Evolutionary conservation across 768 basidiomycete genomes (phyloP), one percentile per base, ranked within the genome.

Genomic region (Leucosporidium creatinivorum): DNA sequence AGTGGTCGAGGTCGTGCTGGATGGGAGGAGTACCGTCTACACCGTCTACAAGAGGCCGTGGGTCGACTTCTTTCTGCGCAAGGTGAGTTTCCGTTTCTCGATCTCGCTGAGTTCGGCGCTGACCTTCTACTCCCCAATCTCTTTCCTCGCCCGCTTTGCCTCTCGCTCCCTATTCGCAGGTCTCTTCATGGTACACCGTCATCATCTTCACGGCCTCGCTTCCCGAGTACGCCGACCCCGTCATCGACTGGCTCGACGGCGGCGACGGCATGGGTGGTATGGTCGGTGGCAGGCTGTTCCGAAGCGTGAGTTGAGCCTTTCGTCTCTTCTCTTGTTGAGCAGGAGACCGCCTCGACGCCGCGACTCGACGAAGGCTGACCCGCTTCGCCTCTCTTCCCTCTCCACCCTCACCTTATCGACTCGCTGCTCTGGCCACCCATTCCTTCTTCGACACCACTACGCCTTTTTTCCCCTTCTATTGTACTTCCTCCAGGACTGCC

Each of bases 221-320:
- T 90, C 89, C 93, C 76, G 96, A 99, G 79, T 99, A 99, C 78
- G 96, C 96, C 69, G 96, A 99, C 81, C 96, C 96, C 0, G 93
- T 99, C 33, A 99, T 99, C 73, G 96, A 99, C 79, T 99, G 96
- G 96, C 81, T 99, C 62, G 96, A 99, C 77, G 69, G 71, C 18
- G 75, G 75, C 18, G 91, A 88, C 63, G 72, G 72, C 0, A 91
- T 93, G 5, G 85, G 91, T 55, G 93, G 93, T 23, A 89, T 98
- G 66, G 84, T 99, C 47, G 85, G 83, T 3, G 88, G 89, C 69
- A 86, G 93, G 47, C 82, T 96, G 70, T 99, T 98, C 80, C 86
- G 96, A 69, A 92, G 96, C 81, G 89, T 83, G n/a, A n/a, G 74
- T 69, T 47, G 44, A 17, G 25, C 25, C 28, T 51, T n/a, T 48